Evolutionary conservation across 768 basidiomycete genomes (phyloP), one percentile per base, ranked within the genome.

Genomic region (Termitomyces bulborhizus): DNA sequence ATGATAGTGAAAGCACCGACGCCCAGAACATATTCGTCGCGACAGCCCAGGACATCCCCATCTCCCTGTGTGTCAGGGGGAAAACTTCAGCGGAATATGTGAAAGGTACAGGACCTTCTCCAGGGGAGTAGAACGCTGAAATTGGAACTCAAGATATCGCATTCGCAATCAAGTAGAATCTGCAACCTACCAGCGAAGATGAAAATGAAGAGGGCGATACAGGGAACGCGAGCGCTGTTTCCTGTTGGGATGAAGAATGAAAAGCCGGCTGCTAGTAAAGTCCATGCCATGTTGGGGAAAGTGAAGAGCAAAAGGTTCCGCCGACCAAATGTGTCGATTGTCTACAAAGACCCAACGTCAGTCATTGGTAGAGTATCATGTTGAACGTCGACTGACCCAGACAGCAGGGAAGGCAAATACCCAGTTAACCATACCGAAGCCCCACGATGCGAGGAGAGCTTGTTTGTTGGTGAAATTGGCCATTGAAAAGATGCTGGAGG

Each of bases 1-100:
- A 86, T 0, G 82, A 79, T 32, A 83, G 56, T 1, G 76, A 75
- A 18, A 83, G 68, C n/a, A 82, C 74, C 13, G 80, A 72, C 11
- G 81, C 79, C 75, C 77, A 80, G 68, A 77, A 75, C 36, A 81
- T 56, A 59, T 71, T 71, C 1, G 77, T 80, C 0, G 80, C 73
- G 8, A 81, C 79, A 27, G 81, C 81, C 77, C 79, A 82, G 0
- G 76, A 73, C 76, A 77, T 77, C 60, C 76, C 76, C 73, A 88
- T 76, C 62, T 90, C 88, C 62, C 90, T 76, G 57, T 88, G 81
- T 31, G 86, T 85, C 39, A 95, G 76, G 6, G 92, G 93, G 80
- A 90, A 96, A 12, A 88, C 92, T 69, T 95, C 93, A 3, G 93
- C 93, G 4, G 90, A 93, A 66, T 94, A 95, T 0, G 89, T 86